Conservation (phyloP, 345 rosid species). For the Populus nigra region DNA sequence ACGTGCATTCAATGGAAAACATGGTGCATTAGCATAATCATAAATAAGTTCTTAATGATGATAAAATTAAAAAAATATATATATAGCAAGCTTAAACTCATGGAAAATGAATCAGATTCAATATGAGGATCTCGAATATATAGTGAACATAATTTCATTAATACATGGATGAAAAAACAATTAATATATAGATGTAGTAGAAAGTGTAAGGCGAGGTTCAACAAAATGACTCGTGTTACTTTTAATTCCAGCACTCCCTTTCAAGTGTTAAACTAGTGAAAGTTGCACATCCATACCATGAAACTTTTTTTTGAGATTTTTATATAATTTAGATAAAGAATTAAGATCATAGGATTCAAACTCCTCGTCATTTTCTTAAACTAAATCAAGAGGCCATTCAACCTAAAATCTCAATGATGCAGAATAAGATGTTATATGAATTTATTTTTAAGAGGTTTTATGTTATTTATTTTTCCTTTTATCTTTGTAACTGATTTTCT, state of each 20-base stretch:
- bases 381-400: neutral
- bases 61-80: too few relatives aligned
- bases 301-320: too few relatives aligned
- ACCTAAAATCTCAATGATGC: neutral
- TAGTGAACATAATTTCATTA: too few relatives aligned
- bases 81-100: neutral
- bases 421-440: neutral
- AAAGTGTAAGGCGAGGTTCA: neutral
- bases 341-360: neutral
- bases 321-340: neutral
- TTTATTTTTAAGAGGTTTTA: neutral
- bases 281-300: neutral
- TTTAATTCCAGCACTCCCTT: neutral
- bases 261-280: neutral
- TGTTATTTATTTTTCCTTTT: neutral
- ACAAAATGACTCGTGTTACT: neutral
- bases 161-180: neutral
- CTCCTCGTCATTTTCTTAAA: too few relatives aligned
- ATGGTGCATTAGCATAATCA: neutral
- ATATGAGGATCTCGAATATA: neutral
- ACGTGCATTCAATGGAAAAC: neutral
- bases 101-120: neutral
- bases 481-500: too few relatives aligned
- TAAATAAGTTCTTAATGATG: neutral
- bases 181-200: neutral